Percentiles rank a stretch among this genome's conserved stretches.
phyloP scores from a whole-genome alignment of 768 basidiomycete species.

The Rhodocollybia butyracea region DNA sequence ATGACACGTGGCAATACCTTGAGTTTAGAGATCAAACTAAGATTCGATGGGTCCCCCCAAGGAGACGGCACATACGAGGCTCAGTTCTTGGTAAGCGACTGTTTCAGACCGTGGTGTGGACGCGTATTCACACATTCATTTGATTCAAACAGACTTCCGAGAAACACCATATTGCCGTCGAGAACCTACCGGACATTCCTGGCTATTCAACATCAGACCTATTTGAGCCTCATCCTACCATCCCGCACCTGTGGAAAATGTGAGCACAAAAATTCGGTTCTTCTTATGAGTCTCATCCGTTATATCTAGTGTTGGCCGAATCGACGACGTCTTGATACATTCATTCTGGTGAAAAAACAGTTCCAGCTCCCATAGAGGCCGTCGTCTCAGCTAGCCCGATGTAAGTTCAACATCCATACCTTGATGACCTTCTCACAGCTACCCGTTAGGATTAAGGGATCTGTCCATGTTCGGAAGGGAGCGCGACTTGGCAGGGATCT shows the following conservation, averaged over 20 bases:
- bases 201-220: conserved; percentile 45
- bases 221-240: conserved; percentile 40
- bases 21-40: not conserved
- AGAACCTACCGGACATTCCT: conserved; percentile 14
- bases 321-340: conserved; percentile 27
- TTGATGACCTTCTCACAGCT: not conserved
- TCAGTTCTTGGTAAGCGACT: conserved; percentile 5
- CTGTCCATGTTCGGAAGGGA: conserved; percentile 40
- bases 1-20: conserved; percentile 5
- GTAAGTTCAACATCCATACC: conserved; percentile 18
- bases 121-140: too few relatives aligned
- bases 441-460: conserved; percentile 28
- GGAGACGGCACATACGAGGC: conserved; percentile 7
- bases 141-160: conserved; percentile 17
- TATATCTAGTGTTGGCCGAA: conserved; percentile 28
- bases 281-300: too few relatives aligned
- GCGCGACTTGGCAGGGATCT: conserved; percentile 27
- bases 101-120: too few relatives aligned
- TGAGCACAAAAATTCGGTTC: too few relatives aligned
- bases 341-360: conserved; percentile 29
- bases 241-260: conserved; percentile 38
- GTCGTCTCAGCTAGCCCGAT: conserved; percentile 19
- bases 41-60: conserved; percentile 10
- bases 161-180: conserved; percentile 19
- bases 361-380: conserved; percentile 25